Percentiles rank a stretch among this genome's conserved stretches.
Evolutionary conservation across 176 grass and related monocot species (phyloP).

Genomic region (Avena atlantica): DNA sequence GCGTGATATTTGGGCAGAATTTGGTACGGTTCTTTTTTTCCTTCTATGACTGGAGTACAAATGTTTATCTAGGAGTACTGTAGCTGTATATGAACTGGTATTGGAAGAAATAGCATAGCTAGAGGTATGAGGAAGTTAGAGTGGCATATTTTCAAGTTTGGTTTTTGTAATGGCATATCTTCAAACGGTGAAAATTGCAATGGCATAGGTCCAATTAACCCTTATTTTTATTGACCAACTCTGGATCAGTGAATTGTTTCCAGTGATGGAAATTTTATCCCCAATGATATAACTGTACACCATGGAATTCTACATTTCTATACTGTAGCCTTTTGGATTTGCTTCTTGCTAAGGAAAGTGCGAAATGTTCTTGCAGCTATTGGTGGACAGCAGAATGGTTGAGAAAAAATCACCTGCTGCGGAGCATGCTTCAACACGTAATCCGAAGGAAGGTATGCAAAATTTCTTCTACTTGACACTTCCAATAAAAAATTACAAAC

Average conservation of each 20-base stretch:
- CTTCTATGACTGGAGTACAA: too few relatives aligned
- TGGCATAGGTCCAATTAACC: too few relatives aligned
- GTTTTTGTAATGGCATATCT: too few relatives aligned
- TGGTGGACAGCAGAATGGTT: slow-evolving; percentile 79
- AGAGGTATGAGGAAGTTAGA: too few relatives aligned
- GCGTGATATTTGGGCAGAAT: too few relatives aligned
- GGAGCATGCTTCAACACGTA: slow-evolving; percentile 54
- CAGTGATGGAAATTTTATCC: background rate
- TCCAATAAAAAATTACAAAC: background rate
- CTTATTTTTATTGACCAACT: background rate
- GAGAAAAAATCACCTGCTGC: slow-evolving; percentile 50
- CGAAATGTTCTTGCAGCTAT: slow-evolving; percentile 55
- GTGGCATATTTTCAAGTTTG: too few relatives aligned
- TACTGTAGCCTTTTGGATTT: slow-evolving; percentile 13
- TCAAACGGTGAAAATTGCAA: too few relatives aligned
- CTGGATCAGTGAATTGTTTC: background rate
- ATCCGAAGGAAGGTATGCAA: slow-evolving; percentile 63
- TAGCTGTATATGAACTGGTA: too few relatives aligned
- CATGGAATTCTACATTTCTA: slow-evolving; percentile 1
- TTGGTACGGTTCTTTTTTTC: too few relatives aligned
- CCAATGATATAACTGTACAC: background rate
- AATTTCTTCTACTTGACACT: slow-evolving; percentile 20
- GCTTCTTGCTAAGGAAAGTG: slow-evolving; percentile 23
- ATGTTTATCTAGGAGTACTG: too few relatives aligned
- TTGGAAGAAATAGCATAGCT: too few relatives aligned